Evolutionary conservation across 1,284 basidiomycete species (phyloP), one percentile per base, ranked within the genome.

Genomic region (Gomphus bonarii): DNA sequence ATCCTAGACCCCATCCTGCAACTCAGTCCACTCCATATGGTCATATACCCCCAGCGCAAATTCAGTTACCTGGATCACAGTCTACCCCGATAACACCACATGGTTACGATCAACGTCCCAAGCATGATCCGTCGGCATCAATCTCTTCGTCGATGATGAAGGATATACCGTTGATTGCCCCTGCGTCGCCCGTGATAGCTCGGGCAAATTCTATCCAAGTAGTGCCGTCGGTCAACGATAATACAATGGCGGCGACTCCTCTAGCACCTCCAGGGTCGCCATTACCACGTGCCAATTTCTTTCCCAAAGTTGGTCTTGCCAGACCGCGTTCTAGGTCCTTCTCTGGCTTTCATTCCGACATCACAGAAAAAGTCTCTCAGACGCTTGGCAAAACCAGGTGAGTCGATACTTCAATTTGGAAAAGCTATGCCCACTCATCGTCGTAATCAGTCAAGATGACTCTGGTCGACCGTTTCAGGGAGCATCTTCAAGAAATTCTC

Each of bases 261-360:
- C n/a, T n/a, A 11, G 8, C 52, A 8, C 8, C 38, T 8, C 47
- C 25, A 43, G 14, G 55, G 38, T 66, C 61, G 10, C 68, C 67
- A 1, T 78, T 85, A 25, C 80, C 77, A 1, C 67, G 84, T 33
- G 71, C 80, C 2, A 82, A 84, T 56, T 87, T 88, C 63, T 74
- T 78, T 54, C 85, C 85, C 0, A 74, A 76, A 59, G 72, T 71
- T 4, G 71, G 73, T 5, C 72, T 72, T 7, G 63, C 72, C 10
- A 70, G 87, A 7, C 86, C 85, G 1, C 71, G 86, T 20, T 88
- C 85, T 20, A 70, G 84, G 62, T 88, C 85, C 58, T 89, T 89
- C 64, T 88, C 85, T 22, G 81, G 78, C 1, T 82, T 87, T 65
- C 77, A 30, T 30, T 55, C 55, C 3, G 55, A 57, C 14, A 57